Conservation (phyloP, 495 filamentous ascomycete genomes). For the Penicillium angulare region DNA sequence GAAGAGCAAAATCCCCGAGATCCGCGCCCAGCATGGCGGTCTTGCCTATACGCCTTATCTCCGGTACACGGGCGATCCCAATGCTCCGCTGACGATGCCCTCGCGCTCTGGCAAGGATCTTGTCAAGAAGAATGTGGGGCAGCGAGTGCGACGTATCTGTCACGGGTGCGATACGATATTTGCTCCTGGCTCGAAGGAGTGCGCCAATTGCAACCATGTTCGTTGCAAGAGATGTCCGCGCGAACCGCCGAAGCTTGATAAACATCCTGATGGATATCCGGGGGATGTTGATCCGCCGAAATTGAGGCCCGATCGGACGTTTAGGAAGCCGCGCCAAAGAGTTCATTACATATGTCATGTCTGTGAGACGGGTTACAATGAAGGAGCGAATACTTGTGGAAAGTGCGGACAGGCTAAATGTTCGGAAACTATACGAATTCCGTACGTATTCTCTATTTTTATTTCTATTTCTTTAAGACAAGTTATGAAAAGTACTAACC, state of each 20-base stretch:
- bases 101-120: constrained; percentile 68
- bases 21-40: constrained; percentile 8
- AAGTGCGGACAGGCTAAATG: constrained; percentile 60
- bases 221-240: constrained; percentile 81
- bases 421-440: constrained; percentile 45
- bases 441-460: constrained; percentile 36
- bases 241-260: constrained; percentile 69
- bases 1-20: constrained; percentile 29
- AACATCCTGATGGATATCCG: constrained; percentile 76
- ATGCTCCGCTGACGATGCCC: constrained; percentile 51
- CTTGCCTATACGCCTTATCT: constrained; percentile 10
- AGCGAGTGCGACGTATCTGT: constrained; percentile 73
- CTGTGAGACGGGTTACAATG: constrained; percentile 57
- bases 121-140: constrained; percentile 61
- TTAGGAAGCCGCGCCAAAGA: constrained; percentile 43
- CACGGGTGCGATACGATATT: constrained; percentile 72
- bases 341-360: constrained; percentile 63
- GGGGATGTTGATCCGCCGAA: constrained; percentile 55
- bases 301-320: constrained; percentile 35
- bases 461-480: constrained; percentile 20
- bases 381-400: constrained; percentile 49
- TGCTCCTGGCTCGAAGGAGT: constrained; percentile 55
- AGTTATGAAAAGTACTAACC: no score
- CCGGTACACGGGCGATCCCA: constrained; percentile 11
- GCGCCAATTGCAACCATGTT: constrained; percentile 67